These are phyloP conservation scores for Ophiostoma himal-ulmi DNA, from an alignment of 2,329 filamentous ascomycete species.

Conservation along the genomic window DNA sequence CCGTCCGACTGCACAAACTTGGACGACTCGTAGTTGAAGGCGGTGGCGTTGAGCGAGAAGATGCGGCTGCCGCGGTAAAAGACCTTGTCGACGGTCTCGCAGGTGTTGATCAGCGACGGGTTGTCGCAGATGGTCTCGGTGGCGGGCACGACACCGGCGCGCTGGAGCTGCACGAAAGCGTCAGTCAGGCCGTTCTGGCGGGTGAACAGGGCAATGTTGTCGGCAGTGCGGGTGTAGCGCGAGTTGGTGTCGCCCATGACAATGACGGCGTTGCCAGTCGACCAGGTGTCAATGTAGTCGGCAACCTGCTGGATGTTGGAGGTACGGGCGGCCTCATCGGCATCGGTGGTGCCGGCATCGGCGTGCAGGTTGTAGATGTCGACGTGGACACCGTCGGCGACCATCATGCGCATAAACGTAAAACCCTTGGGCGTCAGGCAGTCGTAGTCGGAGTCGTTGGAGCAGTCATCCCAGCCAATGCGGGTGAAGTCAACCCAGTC, in stretches of 20 bases:
- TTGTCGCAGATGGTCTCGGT: conserved; percentile 49
- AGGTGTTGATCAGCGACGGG: conserved; percentile 47
- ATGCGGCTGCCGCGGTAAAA: conserved; percentile 51
- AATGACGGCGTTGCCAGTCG: conserved; percentile 55
- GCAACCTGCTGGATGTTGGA: conserved; percentile 56
- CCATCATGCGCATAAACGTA: conserved; percentile 55
- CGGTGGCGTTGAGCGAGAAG: conserved; percentile 42
- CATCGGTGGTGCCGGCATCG: conserved; percentile 51
- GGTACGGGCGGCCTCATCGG: conserved; percentile 51
- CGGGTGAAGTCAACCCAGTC: conserved; percentile 51
- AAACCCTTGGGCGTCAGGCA: conserved; percentile 66
- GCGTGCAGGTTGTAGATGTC: conserved; percentile 63
- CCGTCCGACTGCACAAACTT: conserved; percentile 55
- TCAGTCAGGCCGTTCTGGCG: conserved; percentile 50
- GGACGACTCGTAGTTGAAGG: conserved; percentile 50
- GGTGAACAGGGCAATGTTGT: conserved; percentile 48
- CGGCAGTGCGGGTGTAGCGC: conserved; percentile 53
- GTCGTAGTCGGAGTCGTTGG: conserved; percentile 49
- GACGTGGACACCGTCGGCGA: conserved; percentile 50
- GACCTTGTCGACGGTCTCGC: conserved; percentile 64
- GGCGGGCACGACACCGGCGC: conserved; percentile 42
- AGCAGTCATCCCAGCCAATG: conserved; percentile 55
- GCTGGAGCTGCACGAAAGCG: conserved; percentile 53
- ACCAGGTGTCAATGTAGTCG: conserved; percentile 51
- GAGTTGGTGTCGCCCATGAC: conserved; percentile 62